Conservation (phyloP, 208 protist species). For the Acanthamoeba castellanii region DNA sequence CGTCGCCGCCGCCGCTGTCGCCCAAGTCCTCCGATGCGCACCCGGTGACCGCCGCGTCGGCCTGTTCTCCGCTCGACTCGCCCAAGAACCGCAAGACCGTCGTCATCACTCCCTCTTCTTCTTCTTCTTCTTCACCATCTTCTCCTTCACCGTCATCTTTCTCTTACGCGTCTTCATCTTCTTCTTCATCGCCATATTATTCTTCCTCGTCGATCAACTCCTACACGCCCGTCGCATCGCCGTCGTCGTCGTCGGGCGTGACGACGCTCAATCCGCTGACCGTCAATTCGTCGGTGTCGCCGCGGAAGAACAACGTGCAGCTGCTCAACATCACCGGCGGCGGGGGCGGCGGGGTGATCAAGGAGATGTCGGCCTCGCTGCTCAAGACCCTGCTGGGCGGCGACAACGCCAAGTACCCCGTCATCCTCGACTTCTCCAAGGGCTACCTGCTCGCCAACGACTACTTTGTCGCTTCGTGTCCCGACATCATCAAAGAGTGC, state of each 20-base stretch:
- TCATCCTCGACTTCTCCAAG: conserved; percentile 20
- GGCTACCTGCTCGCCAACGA: neutral
- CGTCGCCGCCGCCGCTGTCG: neutral
- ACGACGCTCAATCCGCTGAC: too few relatives aligned
- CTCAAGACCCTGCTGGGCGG: conserved; percentile 23
- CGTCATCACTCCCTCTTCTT: neutral
- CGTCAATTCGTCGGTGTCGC: too few relatives aligned
- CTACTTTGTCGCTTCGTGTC: conserved; percentile 5
- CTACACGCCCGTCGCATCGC: neutral
- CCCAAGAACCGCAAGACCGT: conserved; percentile 25
- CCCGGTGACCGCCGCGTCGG: neutral
- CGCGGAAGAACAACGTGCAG: conserved; percentile 6
- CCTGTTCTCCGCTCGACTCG: neutral
- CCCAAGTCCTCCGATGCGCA: neutral
- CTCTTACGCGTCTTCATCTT: neutral
- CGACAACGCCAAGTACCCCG: conserved; percentile 38
- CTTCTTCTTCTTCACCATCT: neutral
- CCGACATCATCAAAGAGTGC: conserved; percentile 57
- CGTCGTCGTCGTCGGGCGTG: neutral
- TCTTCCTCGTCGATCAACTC: neutral
- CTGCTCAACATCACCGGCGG: neutral
- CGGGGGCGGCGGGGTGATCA: neutral
- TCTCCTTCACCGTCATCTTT: neutral
- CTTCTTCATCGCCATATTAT: neutral
- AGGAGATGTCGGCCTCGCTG: conserved; percentile 15